Evolutionary conservation across 805 yeast species (phyloP), one percentile per base, ranked within the genome.

Genomic region (Sugiyamaella marilandica): DNA sequence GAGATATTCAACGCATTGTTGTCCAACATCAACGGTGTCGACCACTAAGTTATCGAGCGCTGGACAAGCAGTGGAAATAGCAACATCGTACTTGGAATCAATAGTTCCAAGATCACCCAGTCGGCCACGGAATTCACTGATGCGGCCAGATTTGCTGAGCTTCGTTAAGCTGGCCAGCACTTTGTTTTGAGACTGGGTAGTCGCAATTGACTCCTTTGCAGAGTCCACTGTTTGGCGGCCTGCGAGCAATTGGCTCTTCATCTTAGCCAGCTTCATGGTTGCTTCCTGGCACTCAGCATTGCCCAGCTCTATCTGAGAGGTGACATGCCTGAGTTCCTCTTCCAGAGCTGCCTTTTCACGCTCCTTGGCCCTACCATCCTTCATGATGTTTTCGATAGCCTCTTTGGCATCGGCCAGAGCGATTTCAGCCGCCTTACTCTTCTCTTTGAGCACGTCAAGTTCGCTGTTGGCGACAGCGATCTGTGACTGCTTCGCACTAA

Each of bases 51-150:
- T 92, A 65, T 92, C 95, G 53, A 94, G 74, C 8, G 91, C 83
- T 1, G 95, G 90, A 59, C 94, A 89, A 0, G 97, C 98, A 0
- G 98, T 94, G 0, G 98, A 90, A 8, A 94, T 82, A 0, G 99
- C 99, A 49, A 90, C 80, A 69, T 95, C 98, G 66, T 86, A 94
- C 62, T 80, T 78, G 58, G 85, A 87, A 65, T 89, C 96, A 57
- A 94, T 94, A 1, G 79, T 77, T n/a, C 97, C 99, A 44, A 94
- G 72, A 60, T 89, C 95, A 14, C 99, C 99, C 13, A 94, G 71
- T 56, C 97, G 75, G 0, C 98, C 99, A 65, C 87, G 77, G 60
- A 92, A 87, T 0, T 98, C 99, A 5, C 73, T 72, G 21, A 95
- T 79, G 61, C 96, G 77, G 5, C 97, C 97, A 2, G 94, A 78